Evolutionary conservation across 2,329 filamentous ascomycete genomes (phyloP).

Genomic region (Aspergillus tanneri): DNA sequence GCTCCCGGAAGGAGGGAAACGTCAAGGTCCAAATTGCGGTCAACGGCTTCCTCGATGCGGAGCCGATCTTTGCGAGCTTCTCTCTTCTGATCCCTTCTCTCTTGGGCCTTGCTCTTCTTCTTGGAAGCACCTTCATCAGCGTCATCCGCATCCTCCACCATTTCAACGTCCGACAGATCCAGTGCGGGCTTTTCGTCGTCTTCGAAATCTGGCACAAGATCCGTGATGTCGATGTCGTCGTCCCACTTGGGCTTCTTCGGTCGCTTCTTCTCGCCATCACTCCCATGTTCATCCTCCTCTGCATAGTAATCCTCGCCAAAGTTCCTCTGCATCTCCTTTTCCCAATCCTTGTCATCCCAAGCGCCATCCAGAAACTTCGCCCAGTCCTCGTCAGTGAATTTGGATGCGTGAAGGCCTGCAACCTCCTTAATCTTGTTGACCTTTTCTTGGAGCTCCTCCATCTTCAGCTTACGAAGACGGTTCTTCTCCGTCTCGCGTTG

Average conservation of each 20-base stretch:
- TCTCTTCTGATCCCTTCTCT: constrained; percentile 62
- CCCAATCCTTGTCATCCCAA: constrained; percentile 89
- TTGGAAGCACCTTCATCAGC: constrained; percentile 39
- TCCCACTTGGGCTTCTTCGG: constrained; percentile 88
- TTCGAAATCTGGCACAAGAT: constrained; percentile 86
- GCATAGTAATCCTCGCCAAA: constrained; percentile 94
- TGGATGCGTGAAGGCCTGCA: constrained; percentile 70
- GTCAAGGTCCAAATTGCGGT: constrained; percentile 74
- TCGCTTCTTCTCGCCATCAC: constrained; percentile 54
- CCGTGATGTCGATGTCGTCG: constrained; percentile 95
- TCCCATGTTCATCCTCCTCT: constrained; percentile 53
- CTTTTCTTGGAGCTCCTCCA: constrained; percentile 86
- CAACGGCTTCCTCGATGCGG: constrained; percentile 82
- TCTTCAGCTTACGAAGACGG: constrained; percentile 78
- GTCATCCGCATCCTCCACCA: constrained; percentile 39
- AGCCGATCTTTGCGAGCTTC: constrained; percentile 76
- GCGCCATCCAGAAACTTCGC: constrained; percentile 78
- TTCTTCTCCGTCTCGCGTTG: constrained; percentile 77
- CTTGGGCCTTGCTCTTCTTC: constrained; percentile 48
- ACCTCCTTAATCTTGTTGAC: constrained; percentile 85
- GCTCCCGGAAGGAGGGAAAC: constrained; percentile 58
- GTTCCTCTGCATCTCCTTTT: constrained; percentile 79
- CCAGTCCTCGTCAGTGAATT: constrained; percentile 75
- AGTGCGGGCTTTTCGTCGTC: constrained; percentile 60
- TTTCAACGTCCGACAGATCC: constrained; percentile 57